Evolutionary conservation across 345 rosid genomes (phyloP), one percentile per base, ranked within the genome.

Genomic region (Erucastrum elatum): DNA sequence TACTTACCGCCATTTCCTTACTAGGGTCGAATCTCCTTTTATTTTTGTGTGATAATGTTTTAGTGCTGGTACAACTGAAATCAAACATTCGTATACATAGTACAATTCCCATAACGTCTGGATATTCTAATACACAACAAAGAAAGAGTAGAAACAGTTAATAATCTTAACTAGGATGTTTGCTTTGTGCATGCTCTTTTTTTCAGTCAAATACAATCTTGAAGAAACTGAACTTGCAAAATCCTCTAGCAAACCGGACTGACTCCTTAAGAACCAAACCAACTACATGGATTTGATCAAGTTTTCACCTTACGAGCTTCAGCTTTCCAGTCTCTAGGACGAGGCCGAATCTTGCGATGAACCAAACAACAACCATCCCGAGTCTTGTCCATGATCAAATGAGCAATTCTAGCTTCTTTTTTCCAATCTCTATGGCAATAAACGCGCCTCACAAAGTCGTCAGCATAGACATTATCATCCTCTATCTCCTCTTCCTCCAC

Each of bases 281-380:
- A 64, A n/a, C 77, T 9, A 63, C 21, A 61, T 27, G 26, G 60
- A 17, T n/a, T 59, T 2, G 62, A 51, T 71, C 68, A 78, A 66
- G 63, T 75, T 77, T 81, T 83, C 79, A 83, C 84, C 25, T 80
- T 87, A 78, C 95, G 86, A 66, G 96, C 96, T 68, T 89, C 93
- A 61, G 88, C 91, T 84, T 90, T 90, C 96, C 96, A 89, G 70
- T 89, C 83, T 82, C 96, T 83, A 58, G 77, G 72, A 59, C 85
- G 74, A 34, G 67, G 29, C n/a, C n/a, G 39, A 81, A 72, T 59
- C 77, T 78, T 78, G 68, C 73, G 21, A 10, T n/a, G 60, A 44
- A 72, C n/a, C 6, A 75, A 71, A 44, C 15, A 75, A 41, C 75
- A 55, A 30, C 75, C 79, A 71, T 81, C 86, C 30, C 62, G 70